Percentiles rank a stretch among this genome's conserved stretches.
phyloP scores from a whole-genome alignment of 805 yeast species.

The Candida parachauliodes region DNA sequence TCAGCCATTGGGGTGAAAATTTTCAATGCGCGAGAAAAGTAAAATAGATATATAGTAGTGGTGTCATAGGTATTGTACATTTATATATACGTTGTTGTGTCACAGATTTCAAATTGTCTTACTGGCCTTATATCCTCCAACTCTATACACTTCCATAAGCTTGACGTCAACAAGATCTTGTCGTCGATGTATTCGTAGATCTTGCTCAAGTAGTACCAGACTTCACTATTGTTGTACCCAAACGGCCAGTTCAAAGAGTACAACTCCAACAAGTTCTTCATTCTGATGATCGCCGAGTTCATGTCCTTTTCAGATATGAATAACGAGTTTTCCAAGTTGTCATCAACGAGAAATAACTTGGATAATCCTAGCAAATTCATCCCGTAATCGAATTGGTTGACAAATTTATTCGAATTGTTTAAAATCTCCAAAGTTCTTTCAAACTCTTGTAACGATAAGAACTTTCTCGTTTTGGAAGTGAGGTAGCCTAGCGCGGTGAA shows the following conservation, averaged over 20 bases:
- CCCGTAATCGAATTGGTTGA: constrained; percentile 36
- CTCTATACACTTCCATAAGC: constrained; percentile 62
- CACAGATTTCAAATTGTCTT: constrained; percentile 22
- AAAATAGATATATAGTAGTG: not conserved
- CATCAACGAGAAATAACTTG: constrained; percentile 44
- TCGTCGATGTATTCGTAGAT: constrained; percentile 61
- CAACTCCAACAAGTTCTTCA: constrained; percentile 44
- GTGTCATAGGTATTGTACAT: not conserved
- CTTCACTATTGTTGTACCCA: constrained; percentile 47
- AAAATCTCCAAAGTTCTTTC: constrained; percentile 55
- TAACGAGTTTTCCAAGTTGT: constrained; percentile 24
- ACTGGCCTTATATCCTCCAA: constrained; percentile 62
- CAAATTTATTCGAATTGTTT: constrained; percentile 20
- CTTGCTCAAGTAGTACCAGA: constrained; percentile 65
- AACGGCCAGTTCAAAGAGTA: constrained; percentile 35
- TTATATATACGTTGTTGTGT: not conserved
- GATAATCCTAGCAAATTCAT: constrained; percentile 55
- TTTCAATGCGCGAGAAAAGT: not conserved
- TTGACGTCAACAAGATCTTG: constrained; percentile 39
- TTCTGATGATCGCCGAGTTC: constrained; percentile 57
- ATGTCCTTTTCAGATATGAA: constrained; percentile 56
- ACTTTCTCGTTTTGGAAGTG: constrained; percentile 38
- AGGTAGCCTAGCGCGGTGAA: constrained; percentile 48
- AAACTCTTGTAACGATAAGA: constrained; percentile 57
- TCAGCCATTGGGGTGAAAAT: constrained; percentile 12